These are phyloP conservation scores for Bacterosira constricta DNA, from an alignment of 108 stramenopile genomes.

Conservation along the genomic window DNA sequence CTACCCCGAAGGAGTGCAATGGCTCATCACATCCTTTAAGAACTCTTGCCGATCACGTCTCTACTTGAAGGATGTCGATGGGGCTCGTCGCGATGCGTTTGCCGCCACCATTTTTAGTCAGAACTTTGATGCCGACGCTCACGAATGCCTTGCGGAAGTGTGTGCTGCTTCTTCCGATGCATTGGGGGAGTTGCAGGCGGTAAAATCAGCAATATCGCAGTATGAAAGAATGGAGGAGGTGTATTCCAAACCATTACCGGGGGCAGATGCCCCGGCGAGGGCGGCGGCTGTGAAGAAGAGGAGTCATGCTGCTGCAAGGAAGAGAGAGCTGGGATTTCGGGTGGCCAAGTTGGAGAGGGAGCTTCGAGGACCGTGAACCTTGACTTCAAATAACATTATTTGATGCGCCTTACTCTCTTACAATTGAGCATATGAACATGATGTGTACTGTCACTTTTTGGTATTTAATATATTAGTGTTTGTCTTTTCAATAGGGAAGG, in stretches of 20 bases:
- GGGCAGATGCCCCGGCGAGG: constrained; percentile 28
- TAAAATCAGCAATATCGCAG: constrained; percentile 28
- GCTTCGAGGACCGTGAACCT: too few species aligned
- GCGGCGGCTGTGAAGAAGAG: constrained; percentile 34
- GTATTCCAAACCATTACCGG: constrained; percentile 22
- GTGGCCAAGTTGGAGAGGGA: constrained; percentile 34
- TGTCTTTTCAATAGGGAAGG: too few species aligned
- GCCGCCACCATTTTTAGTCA: constrained; percentile 46
- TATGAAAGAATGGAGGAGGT: constrained; percentile 21
- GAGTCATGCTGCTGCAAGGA: constrained; percentile 23
- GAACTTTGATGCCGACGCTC: constrained; percentile 31
- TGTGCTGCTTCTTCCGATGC: constrained; percentile 24
- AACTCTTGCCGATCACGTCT: constrained; percentile 35
- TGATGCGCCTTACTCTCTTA: too few species aligned
- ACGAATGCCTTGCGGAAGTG: constrained; percentile 53
- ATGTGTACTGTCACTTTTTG: too few species aligned
- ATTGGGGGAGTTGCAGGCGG: constrained; percentile 42
- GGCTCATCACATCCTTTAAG: constrained; percentile 40
- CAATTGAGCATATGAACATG: too few species aligned
- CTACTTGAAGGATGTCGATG: constrained; percentile 36
- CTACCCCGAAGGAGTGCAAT: constrained; percentile 29
- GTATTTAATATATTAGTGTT: too few species aligned
- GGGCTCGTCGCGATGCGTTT: constrained; percentile 48
- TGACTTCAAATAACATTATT: too few species aligned
- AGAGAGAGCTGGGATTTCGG: constrained; percentile 45